Evolutionary conservation across 1,139 yeast genomes (phyloP).

Genomic region (Yamadazyma kanchanaburiensis): DNA sequence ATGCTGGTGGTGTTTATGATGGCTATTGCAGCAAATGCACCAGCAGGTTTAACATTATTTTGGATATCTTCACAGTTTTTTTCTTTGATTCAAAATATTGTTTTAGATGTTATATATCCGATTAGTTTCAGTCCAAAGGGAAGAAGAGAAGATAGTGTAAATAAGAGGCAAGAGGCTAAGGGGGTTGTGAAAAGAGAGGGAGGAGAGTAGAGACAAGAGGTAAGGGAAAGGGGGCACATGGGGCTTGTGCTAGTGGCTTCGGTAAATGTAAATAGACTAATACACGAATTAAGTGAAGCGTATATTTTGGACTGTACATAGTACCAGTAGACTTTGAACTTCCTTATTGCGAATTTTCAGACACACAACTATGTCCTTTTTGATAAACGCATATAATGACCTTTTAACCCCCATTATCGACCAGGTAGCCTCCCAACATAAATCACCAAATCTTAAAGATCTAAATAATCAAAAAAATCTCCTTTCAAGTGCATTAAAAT

Average conservation of each 20-base stretch:
- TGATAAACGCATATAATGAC: no score
- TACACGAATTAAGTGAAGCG: no score
- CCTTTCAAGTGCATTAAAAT: constrained; percentile 23
- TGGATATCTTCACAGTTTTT: constrained; percentile 84
- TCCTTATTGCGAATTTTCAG: no score
- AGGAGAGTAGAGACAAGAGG: no score
- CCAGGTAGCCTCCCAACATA: no score
- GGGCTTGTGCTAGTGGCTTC: no score
- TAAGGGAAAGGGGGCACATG: no score
- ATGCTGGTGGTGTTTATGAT: constrained; percentile 75
- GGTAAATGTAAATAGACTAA: no score
- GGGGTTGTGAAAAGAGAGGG: constrained; percentile 1
- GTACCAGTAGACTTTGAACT: no score
- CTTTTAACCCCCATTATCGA: no score
- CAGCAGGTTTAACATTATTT: constrained; percentile 72
- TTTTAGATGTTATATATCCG: constrained; percentile 70
- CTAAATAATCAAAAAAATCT: constrained; percentile 35
- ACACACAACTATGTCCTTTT: no score
- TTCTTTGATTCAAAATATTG: constrained; percentile 70
- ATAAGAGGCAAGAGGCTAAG: constrained; percentile 1
- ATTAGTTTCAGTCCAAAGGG: constrained; percentile 47
- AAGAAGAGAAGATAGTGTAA: constrained; percentile 1
- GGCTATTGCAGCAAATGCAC: constrained; percentile 85
- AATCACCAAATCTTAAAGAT: constrained; percentile 27
- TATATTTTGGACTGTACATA: no score